Evolutionary conservation across 768 basidiomycete species (phyloP).

Genomic region (Pleurotus ostreatus): DNA sequence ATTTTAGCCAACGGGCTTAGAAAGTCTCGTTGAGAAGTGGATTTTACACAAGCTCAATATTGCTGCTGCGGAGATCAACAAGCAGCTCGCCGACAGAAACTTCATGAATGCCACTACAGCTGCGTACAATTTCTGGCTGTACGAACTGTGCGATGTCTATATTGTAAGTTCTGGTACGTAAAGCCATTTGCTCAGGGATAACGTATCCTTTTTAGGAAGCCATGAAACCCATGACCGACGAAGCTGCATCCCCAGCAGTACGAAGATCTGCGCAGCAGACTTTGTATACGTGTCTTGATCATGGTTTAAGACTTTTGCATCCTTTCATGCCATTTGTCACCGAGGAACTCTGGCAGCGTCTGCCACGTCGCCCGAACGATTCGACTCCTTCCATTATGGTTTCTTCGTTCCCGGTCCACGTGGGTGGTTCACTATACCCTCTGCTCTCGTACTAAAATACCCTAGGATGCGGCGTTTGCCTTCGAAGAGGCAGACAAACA

Average conservation of each 20-base stretch:
- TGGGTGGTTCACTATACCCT: slow-evolving; percentile 33
- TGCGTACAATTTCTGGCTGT: slow-evolving; percentile 93
- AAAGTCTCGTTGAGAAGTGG: slow-evolving; percentile 93
- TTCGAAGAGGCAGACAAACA: slow-evolving; percentile 74
- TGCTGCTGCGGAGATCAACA: slow-evolving; percentile 75
- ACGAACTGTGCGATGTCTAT: slow-evolving; percentile 99
- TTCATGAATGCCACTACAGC: slow-evolving; percentile 89
- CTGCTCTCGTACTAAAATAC: neutral
- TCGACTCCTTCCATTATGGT: slow-evolving; percentile 87
- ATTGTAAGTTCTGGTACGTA: slow-evolving; percentile 54
- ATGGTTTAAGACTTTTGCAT: slow-evolving; percentile 85
- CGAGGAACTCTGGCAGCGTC: slow-evolving; percentile 96
- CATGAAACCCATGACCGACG: slow-evolving; percentile 96
- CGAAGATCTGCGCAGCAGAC: slow-evolving; percentile 91
- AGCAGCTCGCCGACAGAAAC: slow-evolving; percentile 71
- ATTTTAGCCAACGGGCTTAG: slow-evolving; percentile 76
- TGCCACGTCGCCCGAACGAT: slow-evolving; percentile 84
- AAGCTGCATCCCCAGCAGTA: slow-evolving; percentile 53
- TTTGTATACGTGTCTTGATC: slow-evolving; percentile 89
- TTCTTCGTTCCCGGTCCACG: slow-evolving; percentile 74
- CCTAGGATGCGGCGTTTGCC: slow-evolving; percentile 57
- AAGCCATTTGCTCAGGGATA: neutral
- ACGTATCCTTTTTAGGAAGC: slow-evolving; percentile 64
- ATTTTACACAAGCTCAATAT: slow-evolving; percentile 90
- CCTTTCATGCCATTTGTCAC: slow-evolving; percentile 99